Conservation (phyloP, 2,329 filamentous ascomycete genomes). For the Talaromyces sp. region DNA sequence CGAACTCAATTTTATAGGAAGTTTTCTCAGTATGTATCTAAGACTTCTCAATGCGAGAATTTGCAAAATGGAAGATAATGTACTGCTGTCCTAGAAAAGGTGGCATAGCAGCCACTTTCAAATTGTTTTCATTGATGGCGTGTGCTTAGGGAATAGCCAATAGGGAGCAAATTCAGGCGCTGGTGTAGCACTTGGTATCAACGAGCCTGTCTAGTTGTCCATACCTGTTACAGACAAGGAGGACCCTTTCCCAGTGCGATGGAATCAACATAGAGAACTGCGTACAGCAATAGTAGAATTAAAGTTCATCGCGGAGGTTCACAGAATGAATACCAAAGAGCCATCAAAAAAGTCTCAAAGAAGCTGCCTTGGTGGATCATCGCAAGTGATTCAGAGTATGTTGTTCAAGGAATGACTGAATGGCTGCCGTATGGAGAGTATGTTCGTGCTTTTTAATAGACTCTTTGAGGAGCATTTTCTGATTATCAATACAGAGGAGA, state of each 20-base stretch:
- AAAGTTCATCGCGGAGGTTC: not conserved
- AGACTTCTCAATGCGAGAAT: not conserved
- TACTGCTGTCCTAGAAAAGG: too few relatives aligned
- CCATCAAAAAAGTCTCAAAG: not conserved
- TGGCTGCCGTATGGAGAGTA: not conserved
- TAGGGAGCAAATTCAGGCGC: too few relatives aligned
- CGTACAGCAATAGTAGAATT: not conserved
- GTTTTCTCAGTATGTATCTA: not conserved
- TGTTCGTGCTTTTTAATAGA: not conserved
- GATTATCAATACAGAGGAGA: not conserved
- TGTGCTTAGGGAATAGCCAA: too few relatives aligned
- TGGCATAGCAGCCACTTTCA: too few relatives aligned
- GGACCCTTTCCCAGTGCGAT: not conserved
- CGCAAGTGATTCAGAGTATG: conserved; percentile 1
- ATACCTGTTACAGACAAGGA: not conserved
- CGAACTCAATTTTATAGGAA: not conserved
- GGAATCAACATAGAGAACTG: not conserved
- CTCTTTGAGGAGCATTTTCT: not conserved
- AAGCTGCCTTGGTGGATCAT: not conserved
- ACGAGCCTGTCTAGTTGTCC: not conserved
- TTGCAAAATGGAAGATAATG: not conserved
- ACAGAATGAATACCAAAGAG: not conserved
- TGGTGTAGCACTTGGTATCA: too few relatives aligned
- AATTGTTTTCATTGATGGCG: too few relatives aligned
- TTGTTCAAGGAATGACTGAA: conserved; percentile 1